A percentile compares a stretch with the other conserved stretches of the same genome.
phyloP scores from a whole-genome alignment of 495 filamentous ascomycete species.

The Penicillium canariense region DNA sequence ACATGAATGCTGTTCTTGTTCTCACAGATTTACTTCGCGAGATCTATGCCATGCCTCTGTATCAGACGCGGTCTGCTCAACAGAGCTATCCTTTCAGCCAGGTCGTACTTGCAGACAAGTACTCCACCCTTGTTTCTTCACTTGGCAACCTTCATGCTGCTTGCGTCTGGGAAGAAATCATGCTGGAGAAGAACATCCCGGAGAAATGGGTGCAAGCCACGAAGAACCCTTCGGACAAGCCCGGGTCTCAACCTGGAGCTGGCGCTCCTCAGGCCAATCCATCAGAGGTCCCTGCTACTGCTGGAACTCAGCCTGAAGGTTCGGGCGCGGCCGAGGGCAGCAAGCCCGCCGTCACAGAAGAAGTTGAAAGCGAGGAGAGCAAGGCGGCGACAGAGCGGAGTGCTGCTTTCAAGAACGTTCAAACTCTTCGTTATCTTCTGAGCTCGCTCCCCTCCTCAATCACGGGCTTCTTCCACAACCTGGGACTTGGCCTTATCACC shows the following conservation, averaged over 20 bases:
- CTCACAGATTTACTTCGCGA: constrained; percentile 70
- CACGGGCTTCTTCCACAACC: constrained; percentile 71
- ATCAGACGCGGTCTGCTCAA: constrained; percentile 57
- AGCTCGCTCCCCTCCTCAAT: constrained; percentile 69
- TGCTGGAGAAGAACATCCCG: constrained; percentile 65
- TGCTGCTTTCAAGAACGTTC: constrained; percentile 73
- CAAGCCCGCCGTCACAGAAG: constrained; percentile 29
- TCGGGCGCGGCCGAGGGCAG: constrained; percentile 21
- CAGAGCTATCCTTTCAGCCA: constrained; percentile 57
- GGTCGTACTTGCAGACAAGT: constrained; percentile 79
- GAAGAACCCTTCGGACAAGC: constrained; percentile 47
- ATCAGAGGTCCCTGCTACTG: constrained; percentile 5
- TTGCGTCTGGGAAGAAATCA: constrained; percentile 79
- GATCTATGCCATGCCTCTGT: constrained; percentile 63
- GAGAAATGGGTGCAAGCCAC: constrained; percentile 65
- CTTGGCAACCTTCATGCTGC: constrained; percentile 74
- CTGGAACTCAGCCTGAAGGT: constrained; percentile 18
- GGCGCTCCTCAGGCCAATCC: constrained; percentile 21
- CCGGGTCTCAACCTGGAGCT: constrained; percentile 44
- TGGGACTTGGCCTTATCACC: constrained; percentile 75
- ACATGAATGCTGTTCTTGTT: constrained; percentile 70
- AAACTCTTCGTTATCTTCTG: constrained; percentile 70
- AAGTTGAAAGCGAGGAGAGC: constrained; percentile 35
- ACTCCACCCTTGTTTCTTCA: constrained; percentile 61
- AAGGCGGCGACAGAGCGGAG: constrained; percentile 43